Evolutionary conservation across 148 eudicot genomes (phyloP), one percentile per base, ranked within the genome.

Genomic region (Persicaria tinctoria): DNA sequence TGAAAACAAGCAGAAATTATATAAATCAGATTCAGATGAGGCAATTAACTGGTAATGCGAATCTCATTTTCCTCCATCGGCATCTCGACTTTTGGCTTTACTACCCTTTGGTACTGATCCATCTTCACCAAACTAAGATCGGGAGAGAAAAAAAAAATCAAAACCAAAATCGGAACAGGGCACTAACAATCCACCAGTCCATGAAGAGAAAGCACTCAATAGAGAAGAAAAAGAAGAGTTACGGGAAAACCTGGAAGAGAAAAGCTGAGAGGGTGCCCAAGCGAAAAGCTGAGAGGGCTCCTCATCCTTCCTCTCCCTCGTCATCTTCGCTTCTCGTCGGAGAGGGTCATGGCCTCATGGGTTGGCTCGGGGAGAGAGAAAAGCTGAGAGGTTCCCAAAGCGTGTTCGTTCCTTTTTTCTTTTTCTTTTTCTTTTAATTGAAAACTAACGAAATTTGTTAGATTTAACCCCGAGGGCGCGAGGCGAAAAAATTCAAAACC

Each of bases 51-150:
- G 0, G 98, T 93, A 83, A 93, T 93, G 80, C 98, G 92, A 84
- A 93, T 93, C 87, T 93, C 98, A 82, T 93, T 93, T 84, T 89
- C 98, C 51, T 88, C 90, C 83, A 94, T 94, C 13, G 98, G 93
- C 5, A 93, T 84, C 75, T 91, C 98, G 44, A 78, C 89, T 70
- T 82, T 94, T 47, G 95, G 98, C 91, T 91, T 94, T 89, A 86
- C 97, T n/a, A 94, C 96, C 87, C 83, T 94, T 56, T 87, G 90
- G 88, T 91, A 94, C 78, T 88, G 96, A 82, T 94, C 98, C 98
- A 94, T 94, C 76, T 79, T 55, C 76, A 32, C 38, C 70, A 51
- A 45, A 50, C 32, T 60, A n/a, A 32, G 72, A 53, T 44, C 46
- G 17, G 68, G 44, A 12, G 16, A 10, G 63, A 10, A 6, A 44